Evolutionary conservation across 2,329 filamentous ascomycete species (phyloP), one percentile per base, ranked within the genome.

Genomic region (Scedosporium boydii): DNA sequence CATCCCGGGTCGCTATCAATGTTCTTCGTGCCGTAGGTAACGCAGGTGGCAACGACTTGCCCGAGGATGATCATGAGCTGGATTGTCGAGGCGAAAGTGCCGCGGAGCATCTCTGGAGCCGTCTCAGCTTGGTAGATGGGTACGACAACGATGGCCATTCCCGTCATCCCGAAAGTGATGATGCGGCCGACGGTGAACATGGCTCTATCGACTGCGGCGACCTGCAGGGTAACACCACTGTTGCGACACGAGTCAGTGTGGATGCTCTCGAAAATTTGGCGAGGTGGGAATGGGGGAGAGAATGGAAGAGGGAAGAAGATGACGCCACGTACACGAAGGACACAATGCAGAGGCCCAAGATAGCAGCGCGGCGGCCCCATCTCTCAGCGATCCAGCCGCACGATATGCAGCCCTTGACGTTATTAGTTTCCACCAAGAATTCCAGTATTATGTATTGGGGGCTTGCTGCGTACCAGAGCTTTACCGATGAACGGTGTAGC

Each of bases 161-260:
- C 71, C 1, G 71, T 73, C 69, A 72, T 73, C 27, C 60, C 68
- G 59, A 68, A 72, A 56, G 61, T 67, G 55, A 73, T 66, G 63
- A 73, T 57, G 51, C 71, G 67, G 14, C 71, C 71, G 12, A 70
- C 60, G 1, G 69, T 72, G 63, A 73, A 73, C 55, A 71, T 69
- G 4, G 69, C 69, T 4, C 68, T 66, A 1, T 69, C 67, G 5
- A 62, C 65, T n/a, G 71, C 71, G 1, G 69, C 61, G 3, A 67
- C 70, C 53, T 73, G 71, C 0, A 73, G 67, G 2, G 66, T 61
- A 29, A 71, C 71, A 7, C 71, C 71, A 44, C 67, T 69, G 58
- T 53, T 18, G 10, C 21, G 6, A 41, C 12, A 4, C 48, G 26
- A 14, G 5, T 12, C 2, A 10, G 26, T 3, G 53, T 21, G 62